phyloP scores from a whole-genome alignment of 208 protist genomes.

The Leishmania gerbilli region DNA sequence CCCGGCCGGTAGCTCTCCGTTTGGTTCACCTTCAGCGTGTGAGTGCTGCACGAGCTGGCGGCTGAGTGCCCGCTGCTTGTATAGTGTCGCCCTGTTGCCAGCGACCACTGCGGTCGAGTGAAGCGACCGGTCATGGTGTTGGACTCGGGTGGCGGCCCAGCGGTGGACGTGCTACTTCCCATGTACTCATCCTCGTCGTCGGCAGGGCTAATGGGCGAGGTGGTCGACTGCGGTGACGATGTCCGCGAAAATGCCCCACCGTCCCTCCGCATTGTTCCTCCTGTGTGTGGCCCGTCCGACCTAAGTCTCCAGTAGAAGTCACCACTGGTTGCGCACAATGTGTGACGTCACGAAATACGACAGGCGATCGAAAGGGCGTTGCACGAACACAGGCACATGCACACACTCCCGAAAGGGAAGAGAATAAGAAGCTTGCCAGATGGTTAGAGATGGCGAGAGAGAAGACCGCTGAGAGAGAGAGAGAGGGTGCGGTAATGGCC shows the following conservation, averaged over 20 bases:
- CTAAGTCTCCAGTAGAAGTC: not conserved
- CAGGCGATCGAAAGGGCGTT: slow-evolving; percentile 2
- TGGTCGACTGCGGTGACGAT: slow-evolving; percentile 15
- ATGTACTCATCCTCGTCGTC: slow-evolving; percentile 57
- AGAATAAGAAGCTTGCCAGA: not conserved
- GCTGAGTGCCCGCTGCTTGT: slow-evolving; percentile 19
- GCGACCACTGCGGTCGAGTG: slow-evolving; percentile 38
- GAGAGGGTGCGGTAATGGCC: not conserved
- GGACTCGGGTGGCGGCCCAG: slow-evolving; percentile 69
- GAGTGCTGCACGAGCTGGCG: slow-evolving; percentile 32
- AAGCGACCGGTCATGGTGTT: slow-evolving; percentile 61
- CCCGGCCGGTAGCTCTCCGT: slow-evolving; percentile 40
- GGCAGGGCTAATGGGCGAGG: slow-evolving; percentile 24
- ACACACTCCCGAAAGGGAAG: too few relatives aligned
- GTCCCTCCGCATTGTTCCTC: slow-evolving; percentile 11
- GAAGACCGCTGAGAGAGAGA: not conserved
- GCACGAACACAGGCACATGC: too few relatives aligned
- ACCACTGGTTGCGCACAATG: not conserved
- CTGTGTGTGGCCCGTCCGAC: not conserved
- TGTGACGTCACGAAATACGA: not conserved
- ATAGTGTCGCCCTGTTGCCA: slow-evolving; percentile 28
- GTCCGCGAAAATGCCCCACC: slow-evolving; percentile 14
- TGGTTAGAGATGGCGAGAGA: not conserved
- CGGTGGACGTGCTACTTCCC: slow-evolving; percentile 82
- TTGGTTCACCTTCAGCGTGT: slow-evolving; percentile 34